Conservation (phyloP, 257 asterid species). For the Avicennia marina region DNA sequence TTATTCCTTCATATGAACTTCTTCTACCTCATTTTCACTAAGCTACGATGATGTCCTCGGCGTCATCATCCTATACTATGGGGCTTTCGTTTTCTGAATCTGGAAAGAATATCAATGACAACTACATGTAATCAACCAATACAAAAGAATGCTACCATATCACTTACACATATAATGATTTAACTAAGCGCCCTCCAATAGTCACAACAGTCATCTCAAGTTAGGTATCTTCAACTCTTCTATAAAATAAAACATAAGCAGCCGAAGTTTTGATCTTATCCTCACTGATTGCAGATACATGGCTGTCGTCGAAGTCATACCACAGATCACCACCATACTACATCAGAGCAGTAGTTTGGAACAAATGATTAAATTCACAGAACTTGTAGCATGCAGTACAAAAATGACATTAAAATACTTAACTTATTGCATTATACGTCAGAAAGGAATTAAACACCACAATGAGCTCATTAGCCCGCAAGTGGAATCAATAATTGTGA, state of each 20-base stretch:
- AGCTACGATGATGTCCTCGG: conserved; percentile 23
- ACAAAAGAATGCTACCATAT: conserved; percentile 41
- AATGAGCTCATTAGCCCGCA: conserved; percentile 4
- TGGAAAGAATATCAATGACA: conserved; percentile 21
- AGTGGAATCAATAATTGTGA: background rate
- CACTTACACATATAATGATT: conserved; percentile 21
- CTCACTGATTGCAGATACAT: conserved; percentile 60
- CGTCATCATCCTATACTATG: conserved; percentile 35
- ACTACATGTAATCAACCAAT: conserved; percentile 21
- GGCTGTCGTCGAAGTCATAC: conserved; percentile 92
- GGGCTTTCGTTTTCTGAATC: conserved; percentile 20
- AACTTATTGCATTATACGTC: background rate
- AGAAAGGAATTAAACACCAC: background rate
- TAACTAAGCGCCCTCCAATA: conserved; percentile 16
- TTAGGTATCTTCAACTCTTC: conserved; percentile 62
- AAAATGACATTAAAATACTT: background rate
- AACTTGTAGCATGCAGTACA: background rate
- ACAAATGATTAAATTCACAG: conserved; percentile 3
- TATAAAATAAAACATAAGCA: conserved; percentile 78
- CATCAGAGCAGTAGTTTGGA: conserved; percentile 20
- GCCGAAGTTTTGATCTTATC: conserved; percentile 87
- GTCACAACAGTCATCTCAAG: conserved; percentile 27
- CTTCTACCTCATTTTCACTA: conserved; percentile 33
- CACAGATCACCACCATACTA: conserved; percentile 80
- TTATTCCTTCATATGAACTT: conserved; percentile 26